Evolutionary conservation across 495 filamentous ascomycete species (phyloP), one percentile per base, ranked within the genome.

Genomic region (Penicillium simplicissimum): DNA sequence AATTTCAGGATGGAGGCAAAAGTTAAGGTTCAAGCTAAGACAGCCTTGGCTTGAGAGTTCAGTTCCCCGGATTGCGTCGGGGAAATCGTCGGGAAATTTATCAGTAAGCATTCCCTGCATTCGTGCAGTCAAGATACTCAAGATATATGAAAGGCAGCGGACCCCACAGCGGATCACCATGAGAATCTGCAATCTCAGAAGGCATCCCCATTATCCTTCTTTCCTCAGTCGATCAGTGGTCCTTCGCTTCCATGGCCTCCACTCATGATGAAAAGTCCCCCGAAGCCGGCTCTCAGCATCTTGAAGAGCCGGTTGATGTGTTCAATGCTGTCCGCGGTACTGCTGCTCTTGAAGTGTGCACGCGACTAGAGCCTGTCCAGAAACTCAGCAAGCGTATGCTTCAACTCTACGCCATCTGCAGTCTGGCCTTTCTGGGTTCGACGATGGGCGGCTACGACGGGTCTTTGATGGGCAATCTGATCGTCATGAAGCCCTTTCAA

Each of bases 371-470:
- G n/a, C 48, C 48, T 0, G 14, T 34, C 5, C 25, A 52, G 48
- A 52, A 52, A 11, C 48, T 52, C 48, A 52, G 48, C 48, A 52
- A 52, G 48, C 48, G 48, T 34, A 52, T 52, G 48, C n/a, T 52
- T 19, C 48, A 52, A 52, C 48, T 52, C 25, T 52, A 52, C 13
- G 48, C 48, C 2, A 52, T 52, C 48, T 52, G 48, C n/a, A 19
- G 25, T 8, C 48, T 52, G 13, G 48, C 48, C 25, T 52, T 52
- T 13, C n/a, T 52, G 25, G 48, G 48, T 13, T 52, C 48, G 25
- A 52, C 48, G 5, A 52, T 52, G 48, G 48, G 48, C 13, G 82
- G 82, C 1, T 83, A 78, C 58, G 82, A 84, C 53, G 77, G 79
- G 0, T 78, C 76, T 25, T 53, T 83, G 7, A 79, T 84, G 53